Evolutionary conservation across 148 eudicot genomes (phyloP), one percentile per base, ranked within the genome.

Genomic region (Dianthus caryophyllus): DNA sequence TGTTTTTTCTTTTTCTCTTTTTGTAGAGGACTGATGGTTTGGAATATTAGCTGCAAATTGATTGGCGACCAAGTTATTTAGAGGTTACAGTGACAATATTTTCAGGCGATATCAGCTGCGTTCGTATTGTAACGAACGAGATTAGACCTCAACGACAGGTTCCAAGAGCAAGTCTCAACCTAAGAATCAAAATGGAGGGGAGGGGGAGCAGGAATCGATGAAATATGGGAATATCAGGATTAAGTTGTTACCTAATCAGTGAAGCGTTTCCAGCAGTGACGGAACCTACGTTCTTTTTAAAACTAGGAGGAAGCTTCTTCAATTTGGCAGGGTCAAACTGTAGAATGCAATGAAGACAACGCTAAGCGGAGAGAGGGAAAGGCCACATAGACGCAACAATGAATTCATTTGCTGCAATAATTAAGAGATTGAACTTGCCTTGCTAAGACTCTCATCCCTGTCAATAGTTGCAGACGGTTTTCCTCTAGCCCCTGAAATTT

Each of bases 231-330:
- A 65, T 7, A 22, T n/a, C 25, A 44, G 36, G 47, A 48, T 61
- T 39, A 24, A 15, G 7, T 61, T 46, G 46, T 65, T 36, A 93
- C 98, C 98, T 93, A 76, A 93, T 87, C 50, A 66, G 87, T 44
- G 99, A 90, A 82, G 99, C 87, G 81, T 94, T 94, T 73, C 97
- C 97, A 10, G 99, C 99, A 27, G 99, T 94, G 53, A 94, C 97
- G 66, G 99, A 72, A 64, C 99, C 99, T 26, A 80, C 85, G 55
- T 79, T 73, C 74, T 79, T 74, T 83, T 86, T 88, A 84, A 94
- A 94, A 78, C 90, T 94, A 25, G 97, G 96, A 71, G 84, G 78
- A 71, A 93, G 96, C 73, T 93, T 86, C 79, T 78, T 90, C 31
- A 93, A 67, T 75, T 83, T 93, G 47, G 81, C 78, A 59, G 92